Conservation (phyloP, 495 filamentous ascomycete genomes). For the Aspergillus hancockii region DNA sequence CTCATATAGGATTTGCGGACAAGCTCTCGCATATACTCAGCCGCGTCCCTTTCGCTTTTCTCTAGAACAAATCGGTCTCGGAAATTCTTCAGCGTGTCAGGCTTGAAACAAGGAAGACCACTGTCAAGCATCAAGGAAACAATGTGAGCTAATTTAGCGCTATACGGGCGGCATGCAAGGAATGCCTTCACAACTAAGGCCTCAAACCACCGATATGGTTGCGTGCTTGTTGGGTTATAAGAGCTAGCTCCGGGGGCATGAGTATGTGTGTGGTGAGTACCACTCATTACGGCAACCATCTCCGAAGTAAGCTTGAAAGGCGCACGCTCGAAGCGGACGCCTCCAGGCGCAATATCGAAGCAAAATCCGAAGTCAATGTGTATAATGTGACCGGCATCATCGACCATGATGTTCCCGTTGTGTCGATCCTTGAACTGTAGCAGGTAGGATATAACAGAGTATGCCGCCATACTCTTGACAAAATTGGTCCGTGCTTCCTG, state of each 20-base stretch:
- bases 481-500: conserved; percentile 96
- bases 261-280: conserved; percentile 51
- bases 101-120: conserved; percentile 97
- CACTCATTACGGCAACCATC: conserved; percentile 98
- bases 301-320: conserved; percentile 97
- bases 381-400: conserved; percentile 94
- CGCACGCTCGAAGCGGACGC: conserved; percentile 93
- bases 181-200: conserved; percentile 95
- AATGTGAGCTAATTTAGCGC: conserved; percentile 82
- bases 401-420: conserved; percentile 99
- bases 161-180: conserved; percentile 83
- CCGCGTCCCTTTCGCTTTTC: conserved; percentile 90
- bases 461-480: conserved; percentile 99
- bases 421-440: conserved; percentile 99
- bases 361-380: conserved; percentile 99
- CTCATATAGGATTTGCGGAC: conserved; percentile 86
- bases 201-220: conserved; percentile 94
- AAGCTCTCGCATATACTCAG: conserved; percentile 87
- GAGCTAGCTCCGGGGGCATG: conserved; percentile 35
- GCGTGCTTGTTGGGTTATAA: conserved; percentile 63
- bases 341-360: conserved; percentile 97
- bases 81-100: conserved; percentile 90
- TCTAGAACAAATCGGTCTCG: conserved; percentile 91
- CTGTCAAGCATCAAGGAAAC: conserved; percentile 95
- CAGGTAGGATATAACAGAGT: conserved; percentile 95